Conservation (phyloP, 345 rosid species). For the Rhodamnia argentea region DNA sequence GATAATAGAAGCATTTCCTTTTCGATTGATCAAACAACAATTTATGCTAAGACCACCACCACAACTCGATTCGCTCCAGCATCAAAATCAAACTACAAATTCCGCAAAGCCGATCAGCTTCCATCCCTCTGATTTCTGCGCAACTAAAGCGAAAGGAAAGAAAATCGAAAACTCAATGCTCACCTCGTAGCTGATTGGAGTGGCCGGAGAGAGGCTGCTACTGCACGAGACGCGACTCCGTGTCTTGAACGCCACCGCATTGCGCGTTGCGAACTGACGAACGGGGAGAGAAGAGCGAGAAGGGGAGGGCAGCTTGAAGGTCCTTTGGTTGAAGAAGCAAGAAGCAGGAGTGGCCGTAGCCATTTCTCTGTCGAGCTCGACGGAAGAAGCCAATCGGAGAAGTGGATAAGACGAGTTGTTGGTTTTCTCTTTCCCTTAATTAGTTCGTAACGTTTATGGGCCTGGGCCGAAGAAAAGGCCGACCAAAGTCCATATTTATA, state of each 20-base stretch:
- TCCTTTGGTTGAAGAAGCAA: not conserved
- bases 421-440: not conserved
- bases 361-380: not conserved
- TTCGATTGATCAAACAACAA: not conserved
- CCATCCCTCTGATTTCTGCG: not conserved
- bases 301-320: not conserved
- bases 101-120: not conserved
- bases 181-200: constrained; percentile 3
- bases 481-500: not conserved
- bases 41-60: not conserved
- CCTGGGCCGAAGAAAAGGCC: not conserved
- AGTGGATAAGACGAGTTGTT: not conserved
- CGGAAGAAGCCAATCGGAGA: not conserved
- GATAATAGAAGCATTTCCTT: not conserved
- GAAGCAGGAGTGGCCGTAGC: not conserved
- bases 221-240: not conserved
- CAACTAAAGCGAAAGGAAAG: not conserved
- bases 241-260: not conserved
- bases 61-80: not conserved
- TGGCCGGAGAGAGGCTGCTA: not conserved
- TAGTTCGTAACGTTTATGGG: not conserved
- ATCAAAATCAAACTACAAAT: not conserved
- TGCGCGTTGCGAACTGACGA: not conserved
- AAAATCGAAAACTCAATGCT: not conserved
- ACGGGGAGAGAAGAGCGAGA: not conserved